A percentile compares a stretch with the other conserved stretches of the same genome.
phyloP scores from a whole-genome alignment of 306 rosid species.

The Crotalaria pallida region DNA sequence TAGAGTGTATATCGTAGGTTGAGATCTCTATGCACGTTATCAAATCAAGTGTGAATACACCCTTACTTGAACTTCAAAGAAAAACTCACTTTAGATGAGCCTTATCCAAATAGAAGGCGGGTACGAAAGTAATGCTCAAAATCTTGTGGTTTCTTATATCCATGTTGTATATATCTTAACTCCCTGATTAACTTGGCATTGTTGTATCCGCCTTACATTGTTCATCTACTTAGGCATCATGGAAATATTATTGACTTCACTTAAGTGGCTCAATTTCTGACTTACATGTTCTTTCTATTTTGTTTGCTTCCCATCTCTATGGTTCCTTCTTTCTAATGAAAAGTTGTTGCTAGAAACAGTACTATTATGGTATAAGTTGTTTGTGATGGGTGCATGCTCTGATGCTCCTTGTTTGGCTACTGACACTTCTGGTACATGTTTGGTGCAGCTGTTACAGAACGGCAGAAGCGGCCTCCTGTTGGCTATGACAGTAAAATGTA shows the following conservation, averaged over 20 bases:
- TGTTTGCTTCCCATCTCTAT: background rate
- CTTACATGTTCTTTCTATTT: background rate
- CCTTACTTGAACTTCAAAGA: too few relatives aligned
- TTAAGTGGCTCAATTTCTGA: background rate
- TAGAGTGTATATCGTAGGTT: too few relatives aligned
- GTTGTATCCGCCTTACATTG: constrained; percentile 2
- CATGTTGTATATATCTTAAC: background rate
- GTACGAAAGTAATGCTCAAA: background rate
- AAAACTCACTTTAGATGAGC: too few relatives aligned
- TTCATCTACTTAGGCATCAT: background rate
- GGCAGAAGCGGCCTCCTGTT: constrained; percentile 54
- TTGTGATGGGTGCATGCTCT: constrained; percentile 7
- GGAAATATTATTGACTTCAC: background rate
- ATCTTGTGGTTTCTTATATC: background rate
- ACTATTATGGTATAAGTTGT: constrained; percentile 1
- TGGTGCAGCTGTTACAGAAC: constrained; percentile 56
- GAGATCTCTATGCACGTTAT: too few relatives aligned
- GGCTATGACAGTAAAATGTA: constrained; percentile 52
- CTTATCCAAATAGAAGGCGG: background rate
- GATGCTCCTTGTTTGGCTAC: constrained; percentile 6
- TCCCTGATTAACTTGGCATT: background rate
- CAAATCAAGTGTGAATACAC: too few relatives aligned
- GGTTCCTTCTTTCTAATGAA: background rate
- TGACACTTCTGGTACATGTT: constrained; percentile 25
- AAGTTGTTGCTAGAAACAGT: constrained; percentile 5